Evolutionary conservation across 148 eudicot genomes (phyloP), one percentile per base, ranked within the genome.

Genomic region (Selenicereus undatus): DNA sequence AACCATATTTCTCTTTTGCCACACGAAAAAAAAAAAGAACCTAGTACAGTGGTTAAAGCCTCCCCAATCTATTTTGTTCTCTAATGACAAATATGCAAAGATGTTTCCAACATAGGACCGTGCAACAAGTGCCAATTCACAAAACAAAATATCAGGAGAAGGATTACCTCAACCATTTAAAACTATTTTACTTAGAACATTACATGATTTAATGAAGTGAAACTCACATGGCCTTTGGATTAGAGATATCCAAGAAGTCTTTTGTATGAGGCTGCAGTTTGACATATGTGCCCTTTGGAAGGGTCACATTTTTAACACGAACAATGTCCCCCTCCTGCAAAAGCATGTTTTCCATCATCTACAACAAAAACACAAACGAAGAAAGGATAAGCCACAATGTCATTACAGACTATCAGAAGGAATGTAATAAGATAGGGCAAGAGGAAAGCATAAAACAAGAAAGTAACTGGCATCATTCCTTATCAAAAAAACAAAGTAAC

Each of bases 261-360:
- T 83, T 87, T 7, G 97, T 93, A 81, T 95, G 98, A 32, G 97
- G 98, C 75, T 93, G 97, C 88, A 95, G 79, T 75, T 92, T 95
- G 71, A 96, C 99, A 83, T 96, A 96, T 52, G 89, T 91, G 71
- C 99, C 99, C 87, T 96, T 96, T 30, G 98, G 98, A 79, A 96
- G 95, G 39, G 95, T 87, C 73, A 77, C 95, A 85, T 89, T 93
- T 85, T 91, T 96, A 76, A 96, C 88, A 54, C 86, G 86, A 76
- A 96, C 93, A 80, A 88, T 82, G 83, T 93, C 99, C 51, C 99
- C 99, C 89, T 93, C 99, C 90, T 92, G 93, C 81, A 96, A 81
- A 27, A 92, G 91, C 89, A 96, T 85, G 88, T 96, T 96, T 83
- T 93, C 97, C 98, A 95, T 95, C 97, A 95, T 93, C 98, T 95